Evolutionary conservation across 345 rosid genomes (phyloP).

Genomic region (Psidium friedrichsthalianum): DNA sequence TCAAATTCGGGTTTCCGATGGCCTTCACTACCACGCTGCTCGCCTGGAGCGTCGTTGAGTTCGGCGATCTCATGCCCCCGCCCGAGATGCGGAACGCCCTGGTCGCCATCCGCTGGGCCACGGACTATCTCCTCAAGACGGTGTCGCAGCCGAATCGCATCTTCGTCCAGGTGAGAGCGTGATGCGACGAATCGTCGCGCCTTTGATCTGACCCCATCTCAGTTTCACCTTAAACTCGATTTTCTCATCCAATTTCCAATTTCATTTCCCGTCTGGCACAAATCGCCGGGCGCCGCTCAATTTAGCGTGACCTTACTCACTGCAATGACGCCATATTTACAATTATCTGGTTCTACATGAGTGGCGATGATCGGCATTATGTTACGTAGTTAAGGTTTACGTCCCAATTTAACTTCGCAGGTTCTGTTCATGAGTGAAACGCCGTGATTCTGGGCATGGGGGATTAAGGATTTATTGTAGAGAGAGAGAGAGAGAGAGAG

Average conservation of each 20-base stretch:
- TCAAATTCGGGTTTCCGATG: constrained; percentile 77
- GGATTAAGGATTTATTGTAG: not conserved
- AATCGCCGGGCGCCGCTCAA: not conserved
- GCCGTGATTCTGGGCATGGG: not conserved
- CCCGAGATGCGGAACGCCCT: constrained; percentile 46
- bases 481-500: not conserved
- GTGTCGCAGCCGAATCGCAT: constrained; percentile 88
- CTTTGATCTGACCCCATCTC: not conserved
- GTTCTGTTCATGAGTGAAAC: not conserved
- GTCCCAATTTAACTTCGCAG: not conserved
- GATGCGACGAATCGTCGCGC: not conserved
- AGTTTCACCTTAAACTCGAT: not conserved
- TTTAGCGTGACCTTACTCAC: not conserved
- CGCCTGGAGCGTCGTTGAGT: constrained; percentile 74
- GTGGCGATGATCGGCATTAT: not conserved
- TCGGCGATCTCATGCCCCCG: constrained; percentile 53
- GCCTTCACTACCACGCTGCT: constrained; percentile 68
- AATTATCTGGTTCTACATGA: not conserved
- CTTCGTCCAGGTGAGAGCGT: constrained; percentile 67
- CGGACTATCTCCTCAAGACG: constrained; percentile 71
- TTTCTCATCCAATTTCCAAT: not conserved
- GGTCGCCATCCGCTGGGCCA: constrained; percentile 75
- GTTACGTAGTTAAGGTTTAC: not conserved
- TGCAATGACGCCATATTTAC: not conserved
- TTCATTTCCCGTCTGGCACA: not conserved